These are phyloP conservation scores for Botryotinia narcissicola DNA, from an alignment of 2,329 filamentous ascomycete species.

Conservation along the genomic window DNA sequence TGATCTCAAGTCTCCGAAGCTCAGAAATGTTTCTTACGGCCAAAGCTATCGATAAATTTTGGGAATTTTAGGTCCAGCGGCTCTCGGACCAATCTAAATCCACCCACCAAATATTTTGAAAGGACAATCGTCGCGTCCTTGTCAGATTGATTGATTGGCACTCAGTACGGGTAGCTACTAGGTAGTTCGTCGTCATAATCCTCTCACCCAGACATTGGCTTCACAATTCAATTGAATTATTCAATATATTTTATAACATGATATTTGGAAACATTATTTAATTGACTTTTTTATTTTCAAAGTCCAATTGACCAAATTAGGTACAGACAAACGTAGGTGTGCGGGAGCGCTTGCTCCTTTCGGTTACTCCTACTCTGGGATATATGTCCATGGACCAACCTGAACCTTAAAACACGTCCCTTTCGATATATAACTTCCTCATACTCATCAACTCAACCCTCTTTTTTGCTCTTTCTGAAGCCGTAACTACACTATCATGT, in stretches of 20 bases:
- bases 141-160: conserved; percentile 3
- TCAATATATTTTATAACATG: background rate
- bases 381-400: background rate
- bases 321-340: background rate
- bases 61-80: conserved; percentile 19
- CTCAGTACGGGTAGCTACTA: background rate
- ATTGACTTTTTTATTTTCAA: background rate
- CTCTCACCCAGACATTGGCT: background rate
- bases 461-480: background rate
- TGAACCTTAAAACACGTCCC: conserved; percentile 8
- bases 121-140: background rate
- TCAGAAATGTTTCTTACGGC: conserved; percentile 22
- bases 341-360: conserved; percentile 9
- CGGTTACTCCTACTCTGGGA: conserved; percentile 5
- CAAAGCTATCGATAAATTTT: conserved; percentile 23
- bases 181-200: background rate
- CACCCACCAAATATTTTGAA: conserved; percentile 7
- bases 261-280: background rate
- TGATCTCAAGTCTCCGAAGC: conserved; percentile 17
- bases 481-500: conserved; percentile 45
- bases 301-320: background rate
- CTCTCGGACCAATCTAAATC: conserved; percentile 21
- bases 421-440: background rate
- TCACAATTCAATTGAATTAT: background rate
- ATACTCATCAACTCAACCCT: background rate